A percentile compares a stretch with the other conserved stretches of the same genome.
These are phyloP conservation scores for Esteya vermicola DNA, from an alignment of 2,329 filamentous ascomycete genomes.

Conservation along the genomic window DNA sequence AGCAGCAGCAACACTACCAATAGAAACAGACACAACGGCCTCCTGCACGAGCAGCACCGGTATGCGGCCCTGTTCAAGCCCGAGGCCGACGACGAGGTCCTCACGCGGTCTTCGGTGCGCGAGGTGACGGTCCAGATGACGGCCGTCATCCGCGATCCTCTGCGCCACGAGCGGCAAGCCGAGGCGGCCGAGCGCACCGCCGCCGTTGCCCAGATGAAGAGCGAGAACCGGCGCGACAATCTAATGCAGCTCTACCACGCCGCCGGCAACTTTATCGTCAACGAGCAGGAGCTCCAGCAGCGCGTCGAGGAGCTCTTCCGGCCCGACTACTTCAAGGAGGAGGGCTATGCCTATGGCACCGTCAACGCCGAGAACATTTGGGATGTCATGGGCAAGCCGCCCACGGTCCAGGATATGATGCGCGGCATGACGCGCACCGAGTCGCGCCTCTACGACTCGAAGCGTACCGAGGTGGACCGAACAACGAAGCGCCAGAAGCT, in stretches of 20 bases:
- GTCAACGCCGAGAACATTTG: conserved; percentile 31
- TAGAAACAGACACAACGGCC: too few species aligned
- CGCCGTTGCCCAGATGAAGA: conserved; percentile 33
- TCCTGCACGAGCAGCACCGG: conserved; percentile 31
- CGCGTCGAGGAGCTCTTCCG: conserved; percentile 67
- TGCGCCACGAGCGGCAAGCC: conserved; percentile 40
- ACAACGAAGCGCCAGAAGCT: conserved; percentile 36
- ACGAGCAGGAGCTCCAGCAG: conserved; percentile 59
- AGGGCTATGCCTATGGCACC: conserved; percentile 20
- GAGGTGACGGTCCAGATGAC: conserved; percentile 33
- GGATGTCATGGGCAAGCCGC: conserved; percentile 32
- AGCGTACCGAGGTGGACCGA: conserved; percentile 25
- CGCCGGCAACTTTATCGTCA: conserved; percentile 74
- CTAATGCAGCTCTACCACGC: conserved; percentile 85
- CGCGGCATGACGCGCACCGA: conserved; percentile 18
- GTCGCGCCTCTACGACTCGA: conserved; percentile 20
- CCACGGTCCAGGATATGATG: conserved; percentile 30
- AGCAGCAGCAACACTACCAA: too few species aligned
- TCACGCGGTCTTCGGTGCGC: conserved; percentile 57
- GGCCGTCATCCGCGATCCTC: conserved; percentile 44
- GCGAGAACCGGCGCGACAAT: conserved; percentile 49
- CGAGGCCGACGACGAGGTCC: conserved; percentile 53
- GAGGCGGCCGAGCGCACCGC: conserved; percentile 25
- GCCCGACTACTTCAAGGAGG: conserved; percentile 36
- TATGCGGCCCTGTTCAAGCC: conserved; percentile 42